Evolutionary conservation across 192 early-diverging fungal genomes (phyloP).

Genomic region (Coemansia sp.): DNA sequence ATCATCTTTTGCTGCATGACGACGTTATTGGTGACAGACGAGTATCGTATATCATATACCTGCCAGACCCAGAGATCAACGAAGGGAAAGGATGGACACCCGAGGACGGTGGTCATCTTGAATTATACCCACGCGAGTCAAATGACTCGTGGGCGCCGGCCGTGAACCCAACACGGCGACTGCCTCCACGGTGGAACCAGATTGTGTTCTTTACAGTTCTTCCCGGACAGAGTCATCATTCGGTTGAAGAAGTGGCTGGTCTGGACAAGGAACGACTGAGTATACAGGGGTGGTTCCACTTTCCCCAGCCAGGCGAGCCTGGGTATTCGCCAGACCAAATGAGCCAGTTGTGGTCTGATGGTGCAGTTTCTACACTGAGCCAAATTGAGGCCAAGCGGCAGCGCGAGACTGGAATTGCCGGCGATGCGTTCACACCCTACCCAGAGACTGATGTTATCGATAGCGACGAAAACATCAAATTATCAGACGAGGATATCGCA

Average conservation of each 20-base stretch:
- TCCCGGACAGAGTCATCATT: slow-evolving; percentile 77
- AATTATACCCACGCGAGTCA: slow-evolving; percentile 67
- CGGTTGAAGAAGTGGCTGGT: slow-evolving; percentile 70
- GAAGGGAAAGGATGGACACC: slow-evolving; percentile 56
- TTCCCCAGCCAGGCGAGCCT: slow-evolving; percentile 68
- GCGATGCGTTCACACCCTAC: slow-evolving; percentile 35
- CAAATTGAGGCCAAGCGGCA: slow-evolving; percentile 54
- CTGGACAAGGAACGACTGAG: slow-evolving; percentile 56
- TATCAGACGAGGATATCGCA: slow-evolving; percentile 53
- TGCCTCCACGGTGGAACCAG: slow-evolving; percentile 73
- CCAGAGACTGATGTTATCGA: background rate
- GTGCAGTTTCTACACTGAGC: slow-evolving; percentile 58
- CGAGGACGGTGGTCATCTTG: slow-evolving; percentile 68
- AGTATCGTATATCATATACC: slow-evolving; percentile 76
- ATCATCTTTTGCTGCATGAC: slow-evolving; percentile 77
- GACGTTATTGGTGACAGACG: slow-evolving; percentile 76
- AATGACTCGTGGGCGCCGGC: slow-evolving; percentile 60
- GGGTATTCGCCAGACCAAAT: slow-evolving; percentile 56
- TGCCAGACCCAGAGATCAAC: slow-evolving; percentile 59
- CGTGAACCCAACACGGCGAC: slow-evolving; percentile 54
- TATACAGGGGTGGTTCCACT: slow-evolving; percentile 79
- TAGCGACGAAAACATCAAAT: slow-evolving; percentile 18
- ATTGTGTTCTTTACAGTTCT: slow-evolving; percentile 76
- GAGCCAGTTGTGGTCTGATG: slow-evolving; percentile 41
- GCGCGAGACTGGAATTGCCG: slow-evolving; percentile 27